A percentile compares a stretch with the other conserved stretches of the same genome.
Evolutionary conservation across 768 basidiomycete species (phyloP).

Genomic region (Rhizopogon vesiculosus): DNA sequence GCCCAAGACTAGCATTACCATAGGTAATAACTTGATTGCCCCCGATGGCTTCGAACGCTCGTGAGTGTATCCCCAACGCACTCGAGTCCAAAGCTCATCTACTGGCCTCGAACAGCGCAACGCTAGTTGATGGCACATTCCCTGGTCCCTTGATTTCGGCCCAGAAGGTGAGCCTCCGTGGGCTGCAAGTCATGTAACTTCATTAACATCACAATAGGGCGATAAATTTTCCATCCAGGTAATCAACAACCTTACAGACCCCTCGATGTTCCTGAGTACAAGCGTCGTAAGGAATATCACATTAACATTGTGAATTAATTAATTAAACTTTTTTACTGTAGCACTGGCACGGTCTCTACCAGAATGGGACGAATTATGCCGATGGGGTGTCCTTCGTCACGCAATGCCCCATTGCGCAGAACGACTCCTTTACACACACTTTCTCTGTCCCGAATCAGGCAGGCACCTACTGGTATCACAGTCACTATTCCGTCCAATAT

Average conservation of each 20-base stretch:
- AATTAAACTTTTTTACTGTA: too few species aligned
- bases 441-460: too few species aligned
- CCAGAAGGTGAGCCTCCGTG: background rate
- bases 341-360: too few species aligned
- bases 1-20: slow-evolving; percentile 23
- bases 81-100: too few species aligned
- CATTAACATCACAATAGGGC: slow-evolving; percentile 20
- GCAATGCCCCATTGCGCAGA: slow-evolving; percentile 37
- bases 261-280: slow-evolving; percentile 43
- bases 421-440: slow-evolving; percentile 9
- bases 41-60: too few species aligned
- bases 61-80: too few species aligned
- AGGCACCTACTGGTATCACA: too few species aligned
- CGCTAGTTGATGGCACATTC: background rate
- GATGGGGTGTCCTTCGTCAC: slow-evolving; percentile 35
- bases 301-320: too few species aligned
- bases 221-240: slow-evolving; percentile 18
- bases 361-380: too few species aligned
- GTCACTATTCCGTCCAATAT: slow-evolving; percentile 18
- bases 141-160: too few species aligned
- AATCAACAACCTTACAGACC: slow-evolving; percentile 39
- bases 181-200: too few species aligned
- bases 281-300: slow-evolving; percentile 16
- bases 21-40: slow-evolving; percentile 25
- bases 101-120: background rate